These are phyloP conservation scores for Dacryopinax spathularia DNA, from an alignment of 768 basidiomycete genomes.

Conservation along the genomic window DNA sequence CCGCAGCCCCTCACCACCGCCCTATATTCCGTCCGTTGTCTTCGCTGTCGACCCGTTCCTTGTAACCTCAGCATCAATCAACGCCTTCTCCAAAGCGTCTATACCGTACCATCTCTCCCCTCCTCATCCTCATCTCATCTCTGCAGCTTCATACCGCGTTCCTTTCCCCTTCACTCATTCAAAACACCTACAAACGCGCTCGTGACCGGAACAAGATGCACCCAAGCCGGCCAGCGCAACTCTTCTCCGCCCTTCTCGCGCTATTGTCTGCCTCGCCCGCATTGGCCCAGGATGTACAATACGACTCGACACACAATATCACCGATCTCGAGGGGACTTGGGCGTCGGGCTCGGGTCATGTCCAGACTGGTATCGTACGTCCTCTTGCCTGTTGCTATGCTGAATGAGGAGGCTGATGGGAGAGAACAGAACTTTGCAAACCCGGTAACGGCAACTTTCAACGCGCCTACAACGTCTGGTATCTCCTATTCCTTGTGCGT, in stretches of 20 bases:
- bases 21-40: not conserved
- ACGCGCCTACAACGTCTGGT: constrained; percentile 72
- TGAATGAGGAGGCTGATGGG: not conserved
- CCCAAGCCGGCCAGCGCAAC: not conserved
- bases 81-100: not conserved
- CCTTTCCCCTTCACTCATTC: not conserved
- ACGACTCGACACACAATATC: constrained; percentile 34
- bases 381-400: not conserved
- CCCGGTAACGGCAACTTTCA: constrained; percentile 69
- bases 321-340: constrained; percentile 70
- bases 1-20: not conserved
- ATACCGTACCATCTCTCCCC: too few species aligned
- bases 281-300: constrained; percentile 6
- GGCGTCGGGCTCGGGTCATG: constrained; percentile 62
- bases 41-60: constrained; percentile 2
- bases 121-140: not conserved
- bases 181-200: not conserved
- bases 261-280: not conserved
- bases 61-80: not conserved
- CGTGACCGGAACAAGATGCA: not conserved
- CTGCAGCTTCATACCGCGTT: not conserved
- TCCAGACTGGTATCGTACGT: constrained; percentile 73
- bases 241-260: not conserved
- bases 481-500: constrained; percentile 82
- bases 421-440: constrained; percentile 59